A percentile compares a stretch with the other conserved stretches of the same genome.
phyloP scores from a whole-genome alignment of 2,329 filamentous ascomycete species.

The Hypoxylon sp. region DNA sequence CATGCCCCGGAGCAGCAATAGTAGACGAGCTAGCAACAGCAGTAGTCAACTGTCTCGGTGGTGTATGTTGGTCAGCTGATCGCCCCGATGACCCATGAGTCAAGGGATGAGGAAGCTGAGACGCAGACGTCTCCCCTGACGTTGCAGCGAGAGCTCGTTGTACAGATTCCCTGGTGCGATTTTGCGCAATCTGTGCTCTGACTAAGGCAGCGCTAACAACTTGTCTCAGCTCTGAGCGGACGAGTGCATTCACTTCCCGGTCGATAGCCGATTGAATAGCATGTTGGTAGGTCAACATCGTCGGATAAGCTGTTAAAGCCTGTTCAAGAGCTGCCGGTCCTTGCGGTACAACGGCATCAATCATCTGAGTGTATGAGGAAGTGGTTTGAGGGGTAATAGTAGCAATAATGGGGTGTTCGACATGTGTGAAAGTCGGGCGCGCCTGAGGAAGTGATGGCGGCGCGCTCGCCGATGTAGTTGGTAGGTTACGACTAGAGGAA shows the following conservation, averaged over 20 bases:
- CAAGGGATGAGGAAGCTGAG: constrained; percentile 26
- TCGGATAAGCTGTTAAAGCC: constrained; percentile 63
- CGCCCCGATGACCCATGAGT: constrained; percentile 11
- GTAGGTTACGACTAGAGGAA: constrained; percentile 34
- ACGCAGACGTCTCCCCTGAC: constrained; percentile 37
- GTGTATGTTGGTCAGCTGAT: constrained; percentile 14
- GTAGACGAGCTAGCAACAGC: constrained; percentile 23
- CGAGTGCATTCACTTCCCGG: constrained; percentile 63
- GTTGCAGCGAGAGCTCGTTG: constrained; percentile 47
- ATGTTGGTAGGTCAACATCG: constrained; percentile 63
- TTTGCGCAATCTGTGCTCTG: constrained; percentile 63
- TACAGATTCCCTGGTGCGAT: constrained; percentile 50
- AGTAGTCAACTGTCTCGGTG: constrained; percentile 21
- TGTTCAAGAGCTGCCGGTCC: constrained; percentile 64
- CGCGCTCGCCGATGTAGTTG: constrained; percentile 47
- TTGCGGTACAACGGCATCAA: constrained; percentile 67
- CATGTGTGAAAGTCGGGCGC: constrained; percentile 49
- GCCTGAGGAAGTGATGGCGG: constrained; percentile 49
- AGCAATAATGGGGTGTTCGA: constrained; percentile 54
- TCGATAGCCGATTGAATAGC: constrained; percentile 68
- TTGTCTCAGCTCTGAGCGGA: constrained; percentile 65
- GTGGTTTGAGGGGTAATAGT: constrained; percentile 56
- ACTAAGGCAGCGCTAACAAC: constrained; percentile 64
- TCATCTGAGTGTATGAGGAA: constrained; percentile 64
- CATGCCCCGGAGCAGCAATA: constrained; percentile 16